Evolutionary conservation across 2,329 filamentous ascomycete species (phyloP).

Genomic region (Pezicula radicicola): DNA sequence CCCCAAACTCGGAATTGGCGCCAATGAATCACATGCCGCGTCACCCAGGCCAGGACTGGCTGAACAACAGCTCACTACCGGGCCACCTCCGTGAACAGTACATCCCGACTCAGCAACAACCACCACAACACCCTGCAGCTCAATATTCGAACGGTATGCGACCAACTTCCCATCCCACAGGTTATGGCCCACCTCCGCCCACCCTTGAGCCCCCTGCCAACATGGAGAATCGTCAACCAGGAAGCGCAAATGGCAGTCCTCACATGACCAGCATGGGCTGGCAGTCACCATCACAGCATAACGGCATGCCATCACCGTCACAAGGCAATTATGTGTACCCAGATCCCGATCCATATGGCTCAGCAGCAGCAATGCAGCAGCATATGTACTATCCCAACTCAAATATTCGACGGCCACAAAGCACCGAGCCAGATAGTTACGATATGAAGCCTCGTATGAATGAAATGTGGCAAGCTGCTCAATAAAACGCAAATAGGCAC

Average conservation of each 20-base stretch:
- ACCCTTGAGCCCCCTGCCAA: conserved; percentile 73
- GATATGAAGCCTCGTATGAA: conserved; percentile 56
- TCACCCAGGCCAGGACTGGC: conserved; percentile 57
- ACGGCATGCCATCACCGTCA: conserved; percentile 55
- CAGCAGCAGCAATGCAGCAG: conserved; percentile 51
- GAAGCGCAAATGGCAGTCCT: conserved; percentile 78
- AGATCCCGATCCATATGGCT: conserved; percentile 73
- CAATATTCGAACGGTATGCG: conserved; percentile 53
- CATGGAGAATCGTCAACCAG: conserved; percentile 69
- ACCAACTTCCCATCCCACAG: conserved; percentile 82
- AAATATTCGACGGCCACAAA: conserved; percentile 69
- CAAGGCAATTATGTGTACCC: conserved; percentile 72
- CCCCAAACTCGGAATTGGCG: conserved; percentile 72
- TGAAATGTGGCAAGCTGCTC: conserved; percentile 50
- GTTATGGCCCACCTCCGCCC: conserved; percentile 79
- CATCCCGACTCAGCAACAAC: conserved; percentile 54
- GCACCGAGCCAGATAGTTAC: conserved; percentile 68
- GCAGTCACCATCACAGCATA: conserved; percentile 81
- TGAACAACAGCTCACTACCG: conserved; percentile 76
- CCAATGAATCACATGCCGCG: conserved; percentile 60
- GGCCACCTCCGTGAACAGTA: conserved; percentile 73
- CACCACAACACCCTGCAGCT: conserved; percentile 55
- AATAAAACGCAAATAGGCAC: conserved; percentile 28
- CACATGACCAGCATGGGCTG: conserved; percentile 74
- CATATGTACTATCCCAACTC: conserved; percentile 73